Conservation (phyloP, 805 yeast genomes). For the Candida taoyuanica region DNA sequence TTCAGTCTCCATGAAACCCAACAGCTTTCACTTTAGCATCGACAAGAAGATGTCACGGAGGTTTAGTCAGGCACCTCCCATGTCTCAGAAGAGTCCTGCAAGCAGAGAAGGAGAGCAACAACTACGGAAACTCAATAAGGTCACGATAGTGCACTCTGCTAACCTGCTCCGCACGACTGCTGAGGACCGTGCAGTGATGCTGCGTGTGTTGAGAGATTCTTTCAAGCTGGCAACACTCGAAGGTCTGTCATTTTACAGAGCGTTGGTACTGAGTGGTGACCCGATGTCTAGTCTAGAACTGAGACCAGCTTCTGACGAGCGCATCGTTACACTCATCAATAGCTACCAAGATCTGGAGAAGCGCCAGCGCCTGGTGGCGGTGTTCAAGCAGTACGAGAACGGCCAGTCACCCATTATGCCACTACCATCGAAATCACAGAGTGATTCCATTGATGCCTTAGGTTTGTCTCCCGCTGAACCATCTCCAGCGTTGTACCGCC, state of each 20-base stretch:
- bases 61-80: not conserved
- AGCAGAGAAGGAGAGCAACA: not conserved
- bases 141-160: not conserved
- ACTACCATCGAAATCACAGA: too few species aligned
- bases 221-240: slow-evolving; percentile 3
- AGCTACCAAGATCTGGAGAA: slow-evolving; percentile 1
- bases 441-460: too few species aligned
- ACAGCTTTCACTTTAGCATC: not conserved
- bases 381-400: slow-evolving; percentile 1
- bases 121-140: too few species aligned
- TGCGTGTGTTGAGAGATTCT: slow-evolving; percentile 4
- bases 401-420: not conserved
- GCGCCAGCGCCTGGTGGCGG: not conserved
- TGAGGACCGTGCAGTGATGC: slow-evolving; percentile 6
- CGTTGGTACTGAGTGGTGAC: too few species aligned
- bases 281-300: too few species aligned
- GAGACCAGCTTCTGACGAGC: not conserved
- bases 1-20: not conserved
- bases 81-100: not conserved
- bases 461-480: not conserved
- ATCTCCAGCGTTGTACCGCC: not conserved
- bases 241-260: slow-evolving; percentile 1
- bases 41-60: too few species aligned
- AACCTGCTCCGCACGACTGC: not conserved
- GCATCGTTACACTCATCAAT: not conserved